Base-by-base conservation (phyloP, 768 basidiomycete genomes). In the Rhodosporidiobolus odoratus region DNA sequence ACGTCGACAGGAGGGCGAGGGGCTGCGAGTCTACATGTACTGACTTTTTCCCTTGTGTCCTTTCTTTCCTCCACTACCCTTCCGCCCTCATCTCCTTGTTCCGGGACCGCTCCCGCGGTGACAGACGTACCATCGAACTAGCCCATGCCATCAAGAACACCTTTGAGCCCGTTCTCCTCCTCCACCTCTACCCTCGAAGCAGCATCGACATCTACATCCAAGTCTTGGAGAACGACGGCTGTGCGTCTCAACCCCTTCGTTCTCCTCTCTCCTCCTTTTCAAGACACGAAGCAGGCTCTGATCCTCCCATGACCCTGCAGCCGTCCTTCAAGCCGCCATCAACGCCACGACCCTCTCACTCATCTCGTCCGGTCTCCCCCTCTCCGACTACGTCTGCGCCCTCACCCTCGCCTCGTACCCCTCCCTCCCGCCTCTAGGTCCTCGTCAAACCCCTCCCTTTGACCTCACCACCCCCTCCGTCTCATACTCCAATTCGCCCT, bases 311-410 rank as follows among this genome's bases (percentile, higher is more conserved):
- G n/a, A n/a, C n/a, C n/a, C 23, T 15, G 23, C 72, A 82, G 91
- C 91, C 0, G 83, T 97, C 50, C 84, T 97, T 32, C 89, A 91
- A 66, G 87, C 94, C 9, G 89, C 91, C 74, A 90, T 99, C 77
- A 99, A 98, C 78, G 94, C 88, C 41, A 92, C 93, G 6, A 96
- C 93, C 10, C 85, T 99, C 50, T 92, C 95, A 0, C 85, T 99
- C 38, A 86, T 90, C 75, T 87, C 85, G 61, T 92, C 94, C 9
- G 96, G 96, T 1, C 88, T 99, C 32, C 90, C 96, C 0, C 83
- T 97, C 75, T 80, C 86, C 61, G 94, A 97, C 81, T 92, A 95
- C 78, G 87, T 96, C 63, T 91, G 91, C 68, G 91, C 94, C 12
- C 84, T 96, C 61, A 88, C 90, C 4, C 88, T 91, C 53, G 94